Evolutionary conservation across 2,329 filamentous ascomycete species (phyloP).

Genomic region (Arthrobotrys sphaeroides): DNA sequence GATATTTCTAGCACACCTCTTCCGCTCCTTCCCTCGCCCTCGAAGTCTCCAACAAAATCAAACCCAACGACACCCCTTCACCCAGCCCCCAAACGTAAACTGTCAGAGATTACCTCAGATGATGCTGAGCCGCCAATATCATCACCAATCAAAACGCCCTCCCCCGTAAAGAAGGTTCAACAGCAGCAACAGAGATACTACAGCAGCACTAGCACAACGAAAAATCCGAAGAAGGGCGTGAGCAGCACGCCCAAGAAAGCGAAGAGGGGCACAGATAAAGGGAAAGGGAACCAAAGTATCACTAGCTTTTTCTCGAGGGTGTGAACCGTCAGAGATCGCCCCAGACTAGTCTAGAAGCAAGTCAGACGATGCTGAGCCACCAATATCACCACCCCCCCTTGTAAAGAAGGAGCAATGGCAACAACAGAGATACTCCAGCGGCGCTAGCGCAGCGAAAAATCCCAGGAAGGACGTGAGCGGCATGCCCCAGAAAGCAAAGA

Average conservation of each 20-base stretch:
- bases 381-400: no score
- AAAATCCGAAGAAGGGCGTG: constrained; percentile 51
- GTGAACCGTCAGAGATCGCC: no score
- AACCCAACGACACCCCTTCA: constrained; percentile 55
- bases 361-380: no score
- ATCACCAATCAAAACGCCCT: constrained; percentile 54
- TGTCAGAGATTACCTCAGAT: constrained; percentile 39
- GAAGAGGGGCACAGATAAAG: constrained; percentile 57
- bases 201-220: constrained; percentile 43
- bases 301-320: constrained; percentile 68
- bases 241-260: constrained; percentile 54
- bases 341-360: neutral
- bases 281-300: constrained; percentile 62
- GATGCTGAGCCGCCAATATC: constrained; percentile 57
- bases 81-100: constrained; percentile 47
- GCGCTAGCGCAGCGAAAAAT: no score
- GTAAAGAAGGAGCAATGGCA: no score
- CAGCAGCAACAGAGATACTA: constrained; percentile 44
- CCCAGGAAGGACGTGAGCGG: no score
- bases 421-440: no score
- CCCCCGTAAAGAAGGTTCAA: constrained; percentile 55
- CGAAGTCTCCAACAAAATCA: constrained; percentile 58
- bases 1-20: constrained; percentile 8
- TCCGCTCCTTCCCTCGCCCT: constrained; percentile 32
- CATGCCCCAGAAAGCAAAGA: no score